Conservation (phyloP, 108 stramenopile genomes). For the Nitzschia inconspicua region DNA sequence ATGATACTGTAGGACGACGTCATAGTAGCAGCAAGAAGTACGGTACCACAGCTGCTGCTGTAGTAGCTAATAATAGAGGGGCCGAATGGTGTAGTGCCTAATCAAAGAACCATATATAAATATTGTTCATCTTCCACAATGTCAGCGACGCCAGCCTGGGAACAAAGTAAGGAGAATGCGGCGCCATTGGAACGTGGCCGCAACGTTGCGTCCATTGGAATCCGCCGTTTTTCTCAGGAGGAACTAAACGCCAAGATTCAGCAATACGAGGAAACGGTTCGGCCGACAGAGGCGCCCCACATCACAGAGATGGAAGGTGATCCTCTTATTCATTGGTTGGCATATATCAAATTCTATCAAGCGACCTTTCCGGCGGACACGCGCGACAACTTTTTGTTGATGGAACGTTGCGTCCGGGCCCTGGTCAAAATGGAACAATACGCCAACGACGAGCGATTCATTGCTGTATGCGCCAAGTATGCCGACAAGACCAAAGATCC, state of each 20-base stretch:
- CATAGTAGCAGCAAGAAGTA: too few species aligned
- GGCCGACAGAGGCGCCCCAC: conserved; percentile 51
- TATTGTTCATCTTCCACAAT: conserved; percentile 10
- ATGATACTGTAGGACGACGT: too few species aligned
- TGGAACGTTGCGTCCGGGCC: conserved; percentile 78
- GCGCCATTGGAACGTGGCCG: conserved; percentile 80
- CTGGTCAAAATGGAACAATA: conserved; percentile 56
- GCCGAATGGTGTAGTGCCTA: too few species aligned
- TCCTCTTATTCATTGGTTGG: conserved; percentile 74
- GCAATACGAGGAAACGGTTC: conserved; percentile 57
- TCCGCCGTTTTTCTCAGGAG: conserved; percentile 25
- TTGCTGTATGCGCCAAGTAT: conserved; percentile 75
- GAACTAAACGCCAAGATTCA: conserved; percentile 20
- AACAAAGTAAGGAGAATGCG: conserved; percentile 77
- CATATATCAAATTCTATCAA: conserved; percentile 77
- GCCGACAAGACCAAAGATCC: conserved; percentile 73
- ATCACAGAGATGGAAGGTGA: conserved; percentile 42
- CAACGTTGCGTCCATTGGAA: conserved; percentile 33
- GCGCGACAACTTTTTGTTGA: conserved; percentile 67
- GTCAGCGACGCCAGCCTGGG: conserved; percentile 54
- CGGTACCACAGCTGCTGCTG: too few species aligned
- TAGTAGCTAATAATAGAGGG: too few species aligned
- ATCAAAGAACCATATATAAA: too few species aligned
- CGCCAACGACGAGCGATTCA: conserved; percentile 66
- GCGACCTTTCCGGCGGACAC: conserved; percentile 68